phyloP scores from a whole-genome alignment of 768 basidiomycete genomes.

The Hygrocybe punicea region DNA sequence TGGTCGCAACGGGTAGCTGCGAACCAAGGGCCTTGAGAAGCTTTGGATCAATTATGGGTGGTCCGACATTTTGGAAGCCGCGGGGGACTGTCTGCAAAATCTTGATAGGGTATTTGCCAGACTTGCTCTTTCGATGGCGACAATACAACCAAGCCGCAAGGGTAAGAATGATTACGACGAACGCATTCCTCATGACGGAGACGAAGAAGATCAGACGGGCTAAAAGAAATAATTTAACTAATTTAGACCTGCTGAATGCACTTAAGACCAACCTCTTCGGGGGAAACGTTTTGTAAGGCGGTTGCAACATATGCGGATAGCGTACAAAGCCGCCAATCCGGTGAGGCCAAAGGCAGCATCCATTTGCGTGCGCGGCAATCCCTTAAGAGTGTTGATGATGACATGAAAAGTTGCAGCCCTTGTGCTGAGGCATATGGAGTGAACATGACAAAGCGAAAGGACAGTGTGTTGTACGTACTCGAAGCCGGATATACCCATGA shows the following conservation, averaged over 20 bases:
- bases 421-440: conserved; percentile 49
- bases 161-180: conserved; percentile 85
- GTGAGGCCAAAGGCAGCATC: conserved; percentile 91
- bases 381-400: conserved; percentile 90
- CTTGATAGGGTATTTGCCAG: conserved; percentile 77
- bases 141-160: conserved; percentile 85
- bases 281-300: conserved; percentile 57
- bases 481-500: conserved; percentile 86
- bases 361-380: conserved; percentile 61
- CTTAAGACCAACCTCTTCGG: conserved; percentile 44
- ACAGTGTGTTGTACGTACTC: conserved; percentile 48
- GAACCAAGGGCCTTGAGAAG: conserved; percentile 68
- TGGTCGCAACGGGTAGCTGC: conserved; percentile 79
- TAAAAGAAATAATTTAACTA: conserved; percentile 18
- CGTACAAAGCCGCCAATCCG: conserved; percentile 67
- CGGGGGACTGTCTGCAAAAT: conserved; percentile 81
- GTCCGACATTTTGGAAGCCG: conserved; percentile 65
- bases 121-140: conserved; percentile 52
- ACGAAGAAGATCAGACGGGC: conserved; percentile 76
- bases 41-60: conserved; percentile 36
- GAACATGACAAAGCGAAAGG: background rate
- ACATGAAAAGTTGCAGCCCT: conserved; percentile 81
- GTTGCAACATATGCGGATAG: conserved; percentile 58
- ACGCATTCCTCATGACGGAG: conserved; percentile 74
- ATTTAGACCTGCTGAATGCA: background rate